These are phyloP conservation scores for Boletus smithii DNA, from an alignment of 1,284 basidiomycete species.

Conservation along the genomic window DNA sequence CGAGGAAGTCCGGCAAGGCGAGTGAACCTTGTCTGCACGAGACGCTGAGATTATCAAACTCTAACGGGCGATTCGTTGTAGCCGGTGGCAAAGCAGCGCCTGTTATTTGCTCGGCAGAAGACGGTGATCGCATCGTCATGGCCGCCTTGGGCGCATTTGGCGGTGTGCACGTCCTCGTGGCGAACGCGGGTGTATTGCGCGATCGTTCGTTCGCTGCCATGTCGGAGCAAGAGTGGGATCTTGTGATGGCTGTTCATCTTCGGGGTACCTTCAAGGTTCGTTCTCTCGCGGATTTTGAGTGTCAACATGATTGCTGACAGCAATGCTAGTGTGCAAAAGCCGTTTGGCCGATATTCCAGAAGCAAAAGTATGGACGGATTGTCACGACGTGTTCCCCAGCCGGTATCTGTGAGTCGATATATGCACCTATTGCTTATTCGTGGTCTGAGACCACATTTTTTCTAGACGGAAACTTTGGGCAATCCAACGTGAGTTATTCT, in stretches of 20 bases:
- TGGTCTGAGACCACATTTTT: constrained; percentile 4
- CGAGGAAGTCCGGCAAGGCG: constrained; percentile 80
- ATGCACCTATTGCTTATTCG: not conserved
- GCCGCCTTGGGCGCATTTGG: constrained; percentile 87
- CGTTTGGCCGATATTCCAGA: constrained; percentile 95
- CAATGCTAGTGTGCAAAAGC: constrained; percentile 76
- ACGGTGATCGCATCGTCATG: constrained; percentile 90
- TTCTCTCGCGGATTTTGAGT: not conserved
- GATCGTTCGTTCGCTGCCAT: constrained; percentile 91
- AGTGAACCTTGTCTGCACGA: constrained; percentile 12
- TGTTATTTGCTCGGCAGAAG: constrained; percentile 86
- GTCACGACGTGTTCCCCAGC: constrained; percentile 92
- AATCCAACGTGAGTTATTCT: constrained; percentile 62
- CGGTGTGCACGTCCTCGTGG: constrained; percentile 83
- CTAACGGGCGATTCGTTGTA: constrained; percentile 24
- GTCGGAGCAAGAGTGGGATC: constrained; percentile 93
- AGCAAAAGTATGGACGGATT: constrained; percentile 96
- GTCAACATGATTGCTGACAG: constrained; percentile 4
- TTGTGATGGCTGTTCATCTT: constrained; percentile 86
- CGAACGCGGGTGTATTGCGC: constrained; percentile 93
- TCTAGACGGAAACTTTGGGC: constrained; percentile 91
- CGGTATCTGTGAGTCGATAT: constrained; percentile 72
- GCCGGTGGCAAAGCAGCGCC: constrained; percentile 88
- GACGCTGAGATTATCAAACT: not conserved
- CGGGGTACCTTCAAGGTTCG: constrained; percentile 71